Evolutionary conservation across 2,329 filamentous ascomycete species (phyloP).

Genomic region (Hortaea werneckii): DNA sequence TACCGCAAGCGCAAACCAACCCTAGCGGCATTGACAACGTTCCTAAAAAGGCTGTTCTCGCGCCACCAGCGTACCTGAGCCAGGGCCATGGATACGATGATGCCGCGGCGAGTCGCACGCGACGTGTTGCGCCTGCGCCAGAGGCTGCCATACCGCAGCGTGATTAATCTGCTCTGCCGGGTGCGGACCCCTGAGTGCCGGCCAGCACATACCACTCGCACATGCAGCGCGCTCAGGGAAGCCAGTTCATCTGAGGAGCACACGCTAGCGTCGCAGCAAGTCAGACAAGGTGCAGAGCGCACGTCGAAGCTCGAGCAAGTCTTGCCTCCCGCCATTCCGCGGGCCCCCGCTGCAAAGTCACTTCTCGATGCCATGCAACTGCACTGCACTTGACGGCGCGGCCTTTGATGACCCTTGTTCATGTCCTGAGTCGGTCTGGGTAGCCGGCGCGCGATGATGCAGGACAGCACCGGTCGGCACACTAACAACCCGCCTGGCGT

Average conservation of each 20-base stretch:
- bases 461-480: slow-evolving; percentile 1
- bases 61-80: background rate
- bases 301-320: slow-evolving; percentile 7
- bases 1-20: no score
- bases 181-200: no score
- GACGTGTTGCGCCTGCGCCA: no score
- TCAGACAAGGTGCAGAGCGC: slow-evolving; percentile 1
- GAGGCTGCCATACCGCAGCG: no score
- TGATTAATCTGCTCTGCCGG: no score
- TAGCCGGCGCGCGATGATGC: slow-evolving; percentile 12
- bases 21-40: no score
- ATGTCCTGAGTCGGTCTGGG: slow-evolving; percentile 6
- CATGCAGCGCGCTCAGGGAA: no score
- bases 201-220: no score
- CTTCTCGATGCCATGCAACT: background rate
- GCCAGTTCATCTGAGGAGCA: background rate
- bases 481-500: slow-evolving; percentile 5
- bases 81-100: background rate
- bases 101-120: background rate
- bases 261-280: slow-evolving; percentile 6
- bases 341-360: slow-evolving; percentile 6
- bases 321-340: slow-evolving; percentile 8
- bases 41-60: background rate
- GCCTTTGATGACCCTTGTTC: background rate
- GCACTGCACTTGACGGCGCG: background rate